phyloP scores from a whole-genome alignment of 768 basidiomycete species.

The Tubosaeta sp. region DNA sequence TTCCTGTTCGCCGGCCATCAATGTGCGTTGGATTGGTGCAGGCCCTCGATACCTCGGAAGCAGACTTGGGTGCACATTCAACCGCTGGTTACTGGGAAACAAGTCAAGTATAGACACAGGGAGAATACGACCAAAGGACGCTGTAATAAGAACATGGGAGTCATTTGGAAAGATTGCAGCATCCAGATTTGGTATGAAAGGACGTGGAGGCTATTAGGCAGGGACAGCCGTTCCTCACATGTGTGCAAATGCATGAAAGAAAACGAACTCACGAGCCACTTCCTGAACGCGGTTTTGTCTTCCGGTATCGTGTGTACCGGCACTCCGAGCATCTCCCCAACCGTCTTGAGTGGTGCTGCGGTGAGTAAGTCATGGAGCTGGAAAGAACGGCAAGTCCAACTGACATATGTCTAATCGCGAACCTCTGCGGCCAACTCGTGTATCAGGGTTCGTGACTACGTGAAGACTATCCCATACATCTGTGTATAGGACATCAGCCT shows the following conservation, averaged over 20 bases:
- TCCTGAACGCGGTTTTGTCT: constrained; percentile 53
- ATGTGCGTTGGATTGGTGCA: constrained; percentile 82
- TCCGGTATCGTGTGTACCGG: constrained; percentile 60
- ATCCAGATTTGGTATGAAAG: constrained; percentile 22
- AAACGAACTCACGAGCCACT: constrained; percentile 52
- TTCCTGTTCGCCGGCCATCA: constrained; percentile 60
- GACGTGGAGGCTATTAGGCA: constrained; percentile 40
- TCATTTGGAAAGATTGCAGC: constrained; percentile 21
- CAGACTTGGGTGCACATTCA: constrained; percentile 90
- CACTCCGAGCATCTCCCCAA: constrained; percentile 51
- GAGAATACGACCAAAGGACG: constrained; percentile 89
- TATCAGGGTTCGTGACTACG: constrained; percentile 72
- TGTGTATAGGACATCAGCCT: constrained; percentile 27
- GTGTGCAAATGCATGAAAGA: not conserved
- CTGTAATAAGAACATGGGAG: constrained; percentile 70
- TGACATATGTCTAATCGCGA: constrained; percentile 54
- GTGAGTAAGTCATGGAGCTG: not conserved
- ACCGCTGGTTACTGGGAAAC: constrained; percentile 54
- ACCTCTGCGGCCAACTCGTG: constrained; percentile 57
- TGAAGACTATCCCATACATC: constrained; percentile 73
- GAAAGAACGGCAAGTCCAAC: not conserved
- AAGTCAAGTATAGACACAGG: constrained; percentile 53
- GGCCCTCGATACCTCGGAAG: constrained; percentile 87
- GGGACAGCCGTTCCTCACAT: constrained; percentile 3
- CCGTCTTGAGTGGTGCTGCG: constrained; percentile 65